A percentile compares a stretch with the other conserved stretches of the same genome.
Conservation (phyloP, 2,329 filamentous ascomycete genomes). For the Trichoderma brevicompactum region DNA sequence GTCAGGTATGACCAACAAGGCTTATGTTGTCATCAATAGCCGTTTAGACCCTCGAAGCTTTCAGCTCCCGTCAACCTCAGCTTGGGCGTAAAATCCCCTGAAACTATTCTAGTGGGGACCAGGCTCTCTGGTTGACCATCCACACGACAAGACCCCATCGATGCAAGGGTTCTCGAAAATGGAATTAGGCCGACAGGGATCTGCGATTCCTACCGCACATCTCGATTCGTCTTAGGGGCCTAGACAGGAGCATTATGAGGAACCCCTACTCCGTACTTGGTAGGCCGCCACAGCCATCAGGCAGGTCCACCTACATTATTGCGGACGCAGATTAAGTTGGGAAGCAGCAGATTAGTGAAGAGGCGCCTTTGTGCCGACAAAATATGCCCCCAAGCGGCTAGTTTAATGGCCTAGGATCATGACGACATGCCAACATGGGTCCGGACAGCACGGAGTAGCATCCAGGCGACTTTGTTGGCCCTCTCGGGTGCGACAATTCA, state of each 20-base stretch:
- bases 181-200: conserved; percentile 14
- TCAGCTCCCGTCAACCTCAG: conserved; percentile 20
- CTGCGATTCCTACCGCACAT: conserved; percentile 13
- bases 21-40: background rate
- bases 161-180: conserved; percentile 20
- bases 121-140: background rate
- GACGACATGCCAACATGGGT: conserved; percentile 4
- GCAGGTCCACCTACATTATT: background rate
- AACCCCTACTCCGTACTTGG: background rate
- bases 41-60: background rate
- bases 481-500: conserved; percentile 11
- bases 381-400: conserved; percentile 3
- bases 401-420: background rate
- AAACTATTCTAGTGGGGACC: background rate
- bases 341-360: background rate
- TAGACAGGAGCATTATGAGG: background rate
- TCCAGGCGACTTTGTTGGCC: conserved; percentile 2
- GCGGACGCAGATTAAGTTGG: background rate
- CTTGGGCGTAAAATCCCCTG: conserved; percentile 6
- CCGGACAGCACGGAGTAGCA: background rate
- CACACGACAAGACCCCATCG: background rate
- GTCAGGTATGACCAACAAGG: conserved; percentile 19
- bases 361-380: background rate
- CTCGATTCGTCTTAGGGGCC: conserved; percentile 6
- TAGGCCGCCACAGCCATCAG: background rate